Conservation (phyloP, 371 early-diverging fungal species). For the Haplosporangium sp. region DNA sequence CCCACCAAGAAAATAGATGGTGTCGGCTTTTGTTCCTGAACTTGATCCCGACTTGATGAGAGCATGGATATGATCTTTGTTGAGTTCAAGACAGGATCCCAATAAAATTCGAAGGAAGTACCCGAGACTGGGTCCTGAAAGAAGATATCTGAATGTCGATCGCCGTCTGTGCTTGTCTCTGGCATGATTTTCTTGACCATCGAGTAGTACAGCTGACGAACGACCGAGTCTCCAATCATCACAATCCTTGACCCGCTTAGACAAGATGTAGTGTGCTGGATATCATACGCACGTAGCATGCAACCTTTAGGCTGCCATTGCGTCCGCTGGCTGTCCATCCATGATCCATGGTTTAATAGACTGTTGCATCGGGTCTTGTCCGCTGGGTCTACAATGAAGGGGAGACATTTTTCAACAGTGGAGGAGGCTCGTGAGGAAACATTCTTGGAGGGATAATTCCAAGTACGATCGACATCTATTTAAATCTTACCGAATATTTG, state of each 20-base stretch:
- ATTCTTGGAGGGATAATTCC: background rate
- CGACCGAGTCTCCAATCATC: constrained; percentile 78
- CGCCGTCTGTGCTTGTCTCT: constrained; percentile 43
- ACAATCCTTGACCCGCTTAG: constrained; percentile 57
- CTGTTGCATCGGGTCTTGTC: constrained; percentile 60
- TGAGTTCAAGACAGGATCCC: constrained; percentile 74
- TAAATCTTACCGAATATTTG: constrained; percentile 22
- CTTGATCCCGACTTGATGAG: constrained; percentile 3
- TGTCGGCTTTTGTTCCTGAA: constrained; percentile 3
- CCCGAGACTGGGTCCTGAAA: constrained; percentile 45
- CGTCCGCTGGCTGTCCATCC: constrained; percentile 52
- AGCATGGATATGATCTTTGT: constrained; percentile 56
- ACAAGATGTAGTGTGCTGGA: constrained; percentile 59
- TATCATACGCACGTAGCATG: constrained; percentile 64
- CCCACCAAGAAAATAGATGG: constrained; percentile 67
- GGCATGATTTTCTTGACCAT: constrained; percentile 59
- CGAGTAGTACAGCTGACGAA: constrained; percentile 70
- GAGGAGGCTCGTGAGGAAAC: background rate
- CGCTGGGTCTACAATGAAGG: constrained; percentile 44
- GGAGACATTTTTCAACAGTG: no score
- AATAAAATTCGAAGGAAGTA: constrained; percentile 66
- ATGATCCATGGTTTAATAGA: constrained; percentile 59
- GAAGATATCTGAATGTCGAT: constrained; percentile 56
- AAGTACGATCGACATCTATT: background rate
- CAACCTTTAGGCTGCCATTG: constrained; percentile 74